Base-by-base conservation (phyloP, 1,284 basidiomycete species). In the Ustilago crameri region DNA sequence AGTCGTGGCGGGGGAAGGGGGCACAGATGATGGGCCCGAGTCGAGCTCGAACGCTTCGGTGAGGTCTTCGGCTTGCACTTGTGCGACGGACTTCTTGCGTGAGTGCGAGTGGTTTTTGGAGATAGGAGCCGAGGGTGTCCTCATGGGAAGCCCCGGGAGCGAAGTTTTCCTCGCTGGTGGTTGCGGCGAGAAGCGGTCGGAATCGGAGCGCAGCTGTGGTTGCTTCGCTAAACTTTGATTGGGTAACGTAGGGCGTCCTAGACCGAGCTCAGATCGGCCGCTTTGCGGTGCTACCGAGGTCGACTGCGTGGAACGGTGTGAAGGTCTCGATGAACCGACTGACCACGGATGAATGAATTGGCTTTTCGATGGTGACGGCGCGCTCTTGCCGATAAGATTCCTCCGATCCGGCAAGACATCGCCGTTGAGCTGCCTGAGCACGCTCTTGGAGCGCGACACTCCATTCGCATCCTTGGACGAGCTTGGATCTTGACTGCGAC, bases 21-120 rank as follows among this genome's bases (percentile, higher is more conserved):
- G 18, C 20, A 38, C 47, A 7, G 50, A 54, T 12, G 60, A 37
- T 18, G 30, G 26, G n/a, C 38, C 37, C 5, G 64, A 67, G 17
- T 67, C 56, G 40, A 81, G 78, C 37, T 72, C 71, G 32, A 81
- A 81, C 2, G 80, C 76, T 30, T 76, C 73, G 27, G 68, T 76
- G 49, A 81, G 68, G 34, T 81, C 80, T 48, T 81, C 69, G 10
- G 72, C 69, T 42, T 80, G 80, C 9, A 74, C 56, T 34, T 75
- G 74, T 14, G 75, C 78, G 40, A 80, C 61, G 1, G 76, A 78
- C 51, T 79, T 77, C 47, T 81, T 80, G 47, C 80, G 75, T 18
- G 75, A 76, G 54, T 82, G 80, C 2, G 79, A 78, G 42, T 82
- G 80, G 12, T 56, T 55, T 8, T 69, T 41, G 2, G 69, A 54